phyloP scores from a whole-genome alignment of 139 green algal genomes.

The Haematococcus sp. region DNA sequence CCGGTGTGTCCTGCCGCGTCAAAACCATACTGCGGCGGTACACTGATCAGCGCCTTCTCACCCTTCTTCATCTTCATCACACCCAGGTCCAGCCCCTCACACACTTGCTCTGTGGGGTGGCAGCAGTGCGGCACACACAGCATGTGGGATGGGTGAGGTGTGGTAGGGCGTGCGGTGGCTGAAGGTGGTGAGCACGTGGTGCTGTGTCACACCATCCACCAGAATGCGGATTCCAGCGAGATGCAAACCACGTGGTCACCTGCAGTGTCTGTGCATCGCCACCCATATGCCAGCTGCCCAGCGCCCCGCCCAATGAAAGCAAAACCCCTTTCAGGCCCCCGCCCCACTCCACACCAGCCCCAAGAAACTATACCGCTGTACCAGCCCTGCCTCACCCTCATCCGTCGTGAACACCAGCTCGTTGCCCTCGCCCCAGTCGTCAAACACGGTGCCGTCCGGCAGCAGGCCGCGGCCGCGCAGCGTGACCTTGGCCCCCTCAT shows the following conservation, averaged over 20 bases:
- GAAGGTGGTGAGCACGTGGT: too few species aligned
- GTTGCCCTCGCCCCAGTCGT: slow-evolving; percentile 48
- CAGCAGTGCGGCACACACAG: background rate
- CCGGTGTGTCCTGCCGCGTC: slow-evolving; percentile 31
- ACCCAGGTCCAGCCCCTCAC: slow-evolving; percentile 77
- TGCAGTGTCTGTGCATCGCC: too few species aligned
- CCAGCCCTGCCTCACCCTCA: slow-evolving; percentile 28
- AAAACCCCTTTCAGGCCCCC: too few species aligned
- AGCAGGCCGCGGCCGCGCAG: slow-evolving; percentile 31
- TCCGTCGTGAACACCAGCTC: slow-evolving; percentile 56
- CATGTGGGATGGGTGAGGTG: background rate
- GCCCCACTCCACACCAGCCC: background rate
- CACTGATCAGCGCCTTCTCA: slow-evolving; percentile 73
- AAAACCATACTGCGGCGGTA: slow-evolving; percentile 71
- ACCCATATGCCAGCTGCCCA: too few species aligned
- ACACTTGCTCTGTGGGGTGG: slow-evolving; percentile 8
- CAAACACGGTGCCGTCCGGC: slow-evolving; percentile 65
- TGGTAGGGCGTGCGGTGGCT: background rate
- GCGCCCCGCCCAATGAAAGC: too few species aligned
- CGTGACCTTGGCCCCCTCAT: slow-evolving; percentile 59
- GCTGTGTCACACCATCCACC: too few species aligned
- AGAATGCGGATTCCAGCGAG: too few species aligned
- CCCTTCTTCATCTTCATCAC: slow-evolving; percentile 89
- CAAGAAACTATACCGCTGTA: background rate
- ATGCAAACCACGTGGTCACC: too few species aligned